phyloP scores from a whole-genome alignment of 164 flowering plant species.

The Vitis riparia region DNA sequence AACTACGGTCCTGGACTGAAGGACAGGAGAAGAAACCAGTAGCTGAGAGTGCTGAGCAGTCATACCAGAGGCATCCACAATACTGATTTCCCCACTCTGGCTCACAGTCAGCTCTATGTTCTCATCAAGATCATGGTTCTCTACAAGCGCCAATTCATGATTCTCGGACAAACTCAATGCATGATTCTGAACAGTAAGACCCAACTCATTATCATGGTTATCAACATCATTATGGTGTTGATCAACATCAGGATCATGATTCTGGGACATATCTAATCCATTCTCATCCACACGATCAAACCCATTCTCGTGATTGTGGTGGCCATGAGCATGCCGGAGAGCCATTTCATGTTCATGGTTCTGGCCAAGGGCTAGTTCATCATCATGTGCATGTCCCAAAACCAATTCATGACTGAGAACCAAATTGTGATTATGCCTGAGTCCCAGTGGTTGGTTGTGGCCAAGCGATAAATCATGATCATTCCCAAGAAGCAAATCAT shows the following conservation, averaged over 20 bases:
- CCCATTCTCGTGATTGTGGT: not conserved
- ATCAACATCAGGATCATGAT: slow-evolving; percentile 12
- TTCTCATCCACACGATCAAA: slow-evolving; percentile 9
- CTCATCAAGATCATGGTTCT: slow-evolving; percentile 10
- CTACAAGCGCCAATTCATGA: slow-evolving; percentile 11
- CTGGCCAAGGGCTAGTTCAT: slow-evolving; percentile 4
- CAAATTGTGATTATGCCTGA: slow-evolving; percentile 20
- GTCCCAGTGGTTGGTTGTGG: slow-evolving; percentile 7
- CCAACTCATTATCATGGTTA: slow-evolving; percentile 12
- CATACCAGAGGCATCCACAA: slow-evolving; percentile 3
- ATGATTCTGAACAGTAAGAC: slow-evolving; percentile 13
- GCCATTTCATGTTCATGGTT: slow-evolving; percentile 2
- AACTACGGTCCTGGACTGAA: slow-evolving; percentile 15
- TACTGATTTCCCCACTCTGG: not conserved
- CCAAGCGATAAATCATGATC: slow-evolving; percentile 10
- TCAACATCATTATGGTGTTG: slow-evolving; percentile 14
- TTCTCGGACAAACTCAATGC: slow-evolving; percentile 10
- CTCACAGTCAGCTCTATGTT: slow-evolving; percentile 14
- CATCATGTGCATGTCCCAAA: slow-evolving; percentile 15
- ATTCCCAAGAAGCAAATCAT: slow-evolving; percentile 26
- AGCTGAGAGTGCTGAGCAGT: slow-evolving; percentile 3
- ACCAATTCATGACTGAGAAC: slow-evolving; percentile 21
- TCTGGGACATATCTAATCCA: slow-evolving; percentile 10
- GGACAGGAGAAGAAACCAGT: slow-evolving; percentile 13
- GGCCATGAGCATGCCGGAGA: slow-evolving; percentile 3